Evolutionary conservation across 2,329 filamentous ascomycete genomes (phyloP), one percentile per base, ranked within the genome.

Genomic region (Xylaria multiplex): DNA sequence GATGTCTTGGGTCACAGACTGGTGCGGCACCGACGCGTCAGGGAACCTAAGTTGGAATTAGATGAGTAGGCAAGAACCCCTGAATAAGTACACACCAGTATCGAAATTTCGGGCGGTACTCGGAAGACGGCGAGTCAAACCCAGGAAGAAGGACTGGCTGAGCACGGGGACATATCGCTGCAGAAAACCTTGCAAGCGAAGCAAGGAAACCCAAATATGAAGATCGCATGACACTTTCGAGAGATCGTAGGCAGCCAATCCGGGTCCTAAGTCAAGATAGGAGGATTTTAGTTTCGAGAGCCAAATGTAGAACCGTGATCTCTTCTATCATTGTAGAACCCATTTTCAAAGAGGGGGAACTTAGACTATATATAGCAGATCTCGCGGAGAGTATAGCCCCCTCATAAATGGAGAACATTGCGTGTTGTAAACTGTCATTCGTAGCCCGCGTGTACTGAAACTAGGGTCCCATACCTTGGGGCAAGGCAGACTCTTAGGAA

Each of bases 101-200:
- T 42, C 40, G 40, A 42, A 42, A 42, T 42, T 42, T 42, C 40
- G 40, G 40, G 40, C 40, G 40, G 40, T 42, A 42, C 40, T 42
- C 40, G 16, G 40, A 42, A 42, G 40, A 7, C 16, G 40, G 40
- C 8, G 40, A 42, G 40, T 42, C 40, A 42, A 42, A 42, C 40
- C 40, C 40, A 42, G 40, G 40, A 42, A 42, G 40, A 42, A 42
- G 40, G 40, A 7, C 40, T 42, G 40, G 40, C 40, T 42, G 40
- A 7, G 40, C 6, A 7, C 40, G 40, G 16, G 40, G 40, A 16
- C 11, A 42, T 42, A 42, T 42, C 40, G 40, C 40, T 7, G 8
- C 40, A 7, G 40, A 42, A 11, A 3, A 42, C 40, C 40, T 7
- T 42, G 11, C 40, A 42, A 42, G 40, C 16, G 40, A 42, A 16